A percentile compares a stretch with the other conserved stretches of the same genome.
phyloP scores from a whole-genome alignment of 805 yeast species.

The Cyberlindnera americana region DNA sequence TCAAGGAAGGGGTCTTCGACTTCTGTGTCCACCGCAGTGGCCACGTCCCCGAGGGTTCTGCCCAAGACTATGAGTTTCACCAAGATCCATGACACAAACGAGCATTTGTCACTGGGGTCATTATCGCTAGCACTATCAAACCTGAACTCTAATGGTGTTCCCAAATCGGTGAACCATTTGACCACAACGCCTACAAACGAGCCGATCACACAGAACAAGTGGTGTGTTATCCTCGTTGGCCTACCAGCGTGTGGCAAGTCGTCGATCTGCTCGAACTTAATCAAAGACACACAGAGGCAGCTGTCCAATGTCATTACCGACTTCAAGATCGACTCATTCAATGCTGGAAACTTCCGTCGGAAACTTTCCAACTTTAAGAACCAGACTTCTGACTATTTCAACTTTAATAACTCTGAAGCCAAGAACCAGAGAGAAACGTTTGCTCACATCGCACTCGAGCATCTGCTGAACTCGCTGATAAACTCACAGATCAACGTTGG shows the following conservation, averaged over 20 bases:
- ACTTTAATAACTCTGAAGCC: constrained; percentile 40
- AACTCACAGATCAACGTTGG: constrained; percentile 46
- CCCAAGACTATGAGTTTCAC: constrained; percentile 22
- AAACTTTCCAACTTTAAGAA: constrained; percentile 33
- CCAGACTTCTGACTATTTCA: constrained; percentile 40
- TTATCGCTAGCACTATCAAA: constrained; percentile 15
- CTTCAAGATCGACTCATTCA: constrained; percentile 47
- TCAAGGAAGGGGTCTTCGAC: constrained; percentile 26
- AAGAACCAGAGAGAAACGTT: constrained; percentile 44
- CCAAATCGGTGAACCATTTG: constrained; percentile 20
- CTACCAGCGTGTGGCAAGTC: constrained; percentile 78
- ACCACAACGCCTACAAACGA: constrained; percentile 29
- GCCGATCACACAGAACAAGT: constrained; percentile 34
- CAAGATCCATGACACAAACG: constrained; percentile 15
- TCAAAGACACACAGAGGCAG: constrained; percentile 44
- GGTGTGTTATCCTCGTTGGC: constrained; percentile 70
- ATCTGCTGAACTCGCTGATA: constrained; percentile 40
- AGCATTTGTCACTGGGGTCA: constrained; percentile 12
- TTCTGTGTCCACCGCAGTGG: constrained; percentile 16
- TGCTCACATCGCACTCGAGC: constrained; percentile 49
- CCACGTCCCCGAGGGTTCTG: constrained; percentile 9
- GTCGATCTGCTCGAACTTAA: constrained; percentile 62
- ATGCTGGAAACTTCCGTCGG: constrained; percentile 72
- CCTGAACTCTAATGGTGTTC: constrained; percentile 16
- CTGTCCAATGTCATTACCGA: constrained; percentile 14